Evolutionary conservation across 2,329 filamentous ascomycete species (phyloP).

Genomic region (Ophiocordyceps unilateralis): DNA sequence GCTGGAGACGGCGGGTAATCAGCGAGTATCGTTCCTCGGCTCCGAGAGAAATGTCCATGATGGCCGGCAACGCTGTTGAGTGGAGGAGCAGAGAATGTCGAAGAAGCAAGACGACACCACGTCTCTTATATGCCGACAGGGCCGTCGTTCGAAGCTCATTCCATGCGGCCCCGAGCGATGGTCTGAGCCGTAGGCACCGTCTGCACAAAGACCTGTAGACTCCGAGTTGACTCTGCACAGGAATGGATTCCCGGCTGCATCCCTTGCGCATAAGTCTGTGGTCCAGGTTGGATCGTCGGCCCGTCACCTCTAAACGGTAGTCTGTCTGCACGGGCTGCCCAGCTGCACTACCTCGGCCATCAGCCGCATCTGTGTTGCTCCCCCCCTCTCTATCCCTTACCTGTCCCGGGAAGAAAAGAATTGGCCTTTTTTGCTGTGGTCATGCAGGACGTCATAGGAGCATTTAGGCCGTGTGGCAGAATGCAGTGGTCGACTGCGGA

Average conservation of each 20-base stretch:
- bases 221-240: not conserved
- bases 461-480: not conserved
- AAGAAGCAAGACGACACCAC: not conserved
- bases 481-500: no score
- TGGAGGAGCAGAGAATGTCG: not conserved
- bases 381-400: not conserved
- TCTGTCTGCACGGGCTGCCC: not conserved
- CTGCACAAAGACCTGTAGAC: not conserved
- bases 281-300: not conserved
- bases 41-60: not conserved
- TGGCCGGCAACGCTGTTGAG: not conserved
- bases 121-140: not conserved
- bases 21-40: constrained; percentile 1
- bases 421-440: not conserved
- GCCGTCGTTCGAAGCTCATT: no score
- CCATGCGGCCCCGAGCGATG: not conserved
- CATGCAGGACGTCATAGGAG: not conserved
- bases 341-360: not conserved
- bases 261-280: no score
- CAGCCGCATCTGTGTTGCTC: not conserved
- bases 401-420: not conserved
- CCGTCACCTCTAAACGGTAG: not conserved
- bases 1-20: constrained; percentile 1
- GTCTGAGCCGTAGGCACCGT: not conserved
- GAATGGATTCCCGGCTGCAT: no score